Evolutionary conservation across 2,329 filamentous ascomycete genomes (phyloP), one percentile per base, ranked within the genome.

Genomic region (Berkeleyomyces basicola): DNA sequence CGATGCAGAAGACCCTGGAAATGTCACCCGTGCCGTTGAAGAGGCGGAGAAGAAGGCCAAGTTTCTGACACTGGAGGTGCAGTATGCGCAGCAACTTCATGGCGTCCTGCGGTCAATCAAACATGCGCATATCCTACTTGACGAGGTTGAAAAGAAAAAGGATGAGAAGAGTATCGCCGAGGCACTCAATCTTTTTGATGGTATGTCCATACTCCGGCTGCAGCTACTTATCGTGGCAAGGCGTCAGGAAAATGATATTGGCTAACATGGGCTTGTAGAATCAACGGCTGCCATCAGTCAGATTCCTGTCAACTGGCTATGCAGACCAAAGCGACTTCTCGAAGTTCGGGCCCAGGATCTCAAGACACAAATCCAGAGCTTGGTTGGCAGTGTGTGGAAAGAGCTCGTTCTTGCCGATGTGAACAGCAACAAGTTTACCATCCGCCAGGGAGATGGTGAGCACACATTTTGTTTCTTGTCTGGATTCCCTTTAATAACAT

Each of bases 311-410:
- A 82, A 82, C 69, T 82, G 79, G 67, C 80, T 81, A 2, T 83
- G 82, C 40, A 78, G 84, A 40, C 80, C 82, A 2, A 79, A 84
- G 70, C 81, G 79, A 62, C 74, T 95, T 33, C 74, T 96, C 3
- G 79, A 84, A 65, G 72, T 82, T 53, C 81, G 85, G 66, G 79
- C 82, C 1, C 82, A 82, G 36, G 82, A 85, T 68, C 75, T 95
- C 63, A 85, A 84, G 66, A 78, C 80, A 1, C 78, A 81, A 23
- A 79, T 93, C 31, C 80, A 84, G 63, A 81, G 86, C 47, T 81
- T 82, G 7, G 79, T 93, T 46, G 80, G 82, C 51, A 77, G 78
- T 62, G 79, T 84, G n/a, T 96, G 90, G 89, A 80, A 81, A 64
- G 75, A 78, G 0, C 75, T 92, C 51, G 75, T 95, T 10, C 73